Evolutionary conservation across 108 stramenopile genomes (phyloP).

Genomic region (Cyclotella baltica): DNA sequence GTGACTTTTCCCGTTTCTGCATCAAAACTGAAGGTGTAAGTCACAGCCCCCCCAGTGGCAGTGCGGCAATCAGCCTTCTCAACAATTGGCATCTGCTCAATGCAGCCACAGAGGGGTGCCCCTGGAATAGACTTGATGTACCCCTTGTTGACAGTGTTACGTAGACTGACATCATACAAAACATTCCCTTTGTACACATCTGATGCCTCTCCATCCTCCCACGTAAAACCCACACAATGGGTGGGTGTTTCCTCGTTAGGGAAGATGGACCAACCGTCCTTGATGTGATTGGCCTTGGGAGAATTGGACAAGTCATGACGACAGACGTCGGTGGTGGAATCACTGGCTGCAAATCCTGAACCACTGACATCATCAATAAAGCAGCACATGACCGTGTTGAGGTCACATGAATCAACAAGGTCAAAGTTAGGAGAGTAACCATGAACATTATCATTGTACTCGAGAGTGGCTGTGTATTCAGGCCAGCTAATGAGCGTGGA

Average conservation of each 20-base stretch:
- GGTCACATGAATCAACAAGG: conserved; percentile 26
- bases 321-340: conserved; percentile 34
- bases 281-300: conserved; percentile 41
- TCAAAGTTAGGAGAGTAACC: conserved; percentile 48
- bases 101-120: conserved; percentile 57
- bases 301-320: conserved; percentile 37
- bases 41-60: neutral
- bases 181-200: conserved; percentile 31
- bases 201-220: conserved; percentile 16
- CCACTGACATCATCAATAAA: conserved; percentile 30
- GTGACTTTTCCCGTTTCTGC: conserved; percentile 19
- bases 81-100: conserved; percentile 50
- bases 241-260: conserved; percentile 14
- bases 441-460: conserved; percentile 28
- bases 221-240: conserved; percentile 46
- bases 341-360: neutral
- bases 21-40: conserved; percentile 22
- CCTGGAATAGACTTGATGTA: conserved; percentile 50
- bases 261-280: conserved; percentile 37
- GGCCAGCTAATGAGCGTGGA: conserved; percentile 27
- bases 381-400: conserved; percentile 50
- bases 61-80: conserved; percentile 16
- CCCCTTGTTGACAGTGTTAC: conserved; percentile 36
- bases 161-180: conserved; percentile 34
- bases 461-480: conserved; percentile 30